These are phyloP conservation scores for Noccaea caerulescens DNA, from an alignment of 345 rosid species.

Conservation along the genomic window DNA sequence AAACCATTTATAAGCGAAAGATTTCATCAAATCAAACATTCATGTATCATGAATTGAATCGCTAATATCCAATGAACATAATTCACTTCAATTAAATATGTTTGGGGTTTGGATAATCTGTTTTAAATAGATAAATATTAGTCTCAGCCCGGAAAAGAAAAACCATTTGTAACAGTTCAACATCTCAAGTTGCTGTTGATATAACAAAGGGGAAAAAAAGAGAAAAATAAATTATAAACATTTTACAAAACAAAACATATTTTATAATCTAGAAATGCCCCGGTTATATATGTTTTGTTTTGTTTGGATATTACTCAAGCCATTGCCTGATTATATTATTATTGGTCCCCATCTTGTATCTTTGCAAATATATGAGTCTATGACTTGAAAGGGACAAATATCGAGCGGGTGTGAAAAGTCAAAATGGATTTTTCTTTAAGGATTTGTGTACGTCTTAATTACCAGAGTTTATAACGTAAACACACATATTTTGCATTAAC, in stretches of 20 bases:
- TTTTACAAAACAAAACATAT: neutral
- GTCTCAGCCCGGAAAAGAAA: no score
- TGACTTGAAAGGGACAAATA: constrained; percentile 19
- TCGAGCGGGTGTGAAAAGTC: constrained; percentile 7
- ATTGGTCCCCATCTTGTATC: constrained; percentile 22
- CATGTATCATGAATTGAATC: no score
- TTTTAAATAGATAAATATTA: neutral
- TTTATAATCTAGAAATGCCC: no score
- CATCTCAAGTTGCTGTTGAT: neutral
- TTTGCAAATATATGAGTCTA: constrained; percentile 11
- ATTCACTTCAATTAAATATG: neutral
- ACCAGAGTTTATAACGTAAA: constrained; percentile 2
- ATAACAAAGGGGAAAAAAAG: neutral
- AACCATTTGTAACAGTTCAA: neutral
- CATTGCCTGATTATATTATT: constrained; percentile 12
- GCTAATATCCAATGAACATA: neutral
- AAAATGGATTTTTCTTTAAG: constrained; percentile 3
- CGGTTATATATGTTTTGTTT: neutral
- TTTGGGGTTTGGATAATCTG: neutral
- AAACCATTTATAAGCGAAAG: no score
- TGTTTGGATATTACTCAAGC: constrained; percentile 5
- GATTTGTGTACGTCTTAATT: constrained; percentile 16
- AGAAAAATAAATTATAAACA: no score
- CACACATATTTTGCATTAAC: constrained; percentile 16
- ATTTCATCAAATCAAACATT: no score